phyloP scores from a whole-genome alignment of 164 flowering plant species.

The Kalanchoe fedtschenkoi region DNA sequence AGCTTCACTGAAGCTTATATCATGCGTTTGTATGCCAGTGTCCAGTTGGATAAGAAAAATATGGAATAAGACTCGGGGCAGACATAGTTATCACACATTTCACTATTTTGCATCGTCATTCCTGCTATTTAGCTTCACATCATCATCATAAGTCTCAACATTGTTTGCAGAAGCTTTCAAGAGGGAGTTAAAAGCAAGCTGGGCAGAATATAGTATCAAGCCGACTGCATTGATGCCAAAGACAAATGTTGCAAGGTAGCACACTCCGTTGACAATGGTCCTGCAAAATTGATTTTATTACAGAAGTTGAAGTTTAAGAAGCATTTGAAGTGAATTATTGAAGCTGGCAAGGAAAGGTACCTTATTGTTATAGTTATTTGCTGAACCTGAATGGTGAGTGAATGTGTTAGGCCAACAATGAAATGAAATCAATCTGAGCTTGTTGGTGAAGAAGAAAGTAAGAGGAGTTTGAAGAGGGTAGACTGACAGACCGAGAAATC shows the following conservation, averaged over 20 bases:
- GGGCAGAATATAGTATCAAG: conserved; percentile 65
- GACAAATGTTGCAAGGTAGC: conserved; percentile 93
- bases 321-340: not conserved
- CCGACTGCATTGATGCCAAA: conserved; percentile 77
- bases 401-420: not conserved
- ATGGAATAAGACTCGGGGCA: not conserved
- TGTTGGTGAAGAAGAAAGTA: no score
- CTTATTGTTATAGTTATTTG: conserved; percentile 90
- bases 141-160: conserved; percentile 13
- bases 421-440: no score
- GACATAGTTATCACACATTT: not conserved
- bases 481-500: conserved; percentile 57
- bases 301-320: not conserved
- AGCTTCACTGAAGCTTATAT: no score
- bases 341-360: conserved; percentile 18
- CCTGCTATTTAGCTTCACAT: conserved; percentile 15
- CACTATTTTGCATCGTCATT: conserved; percentile 20
- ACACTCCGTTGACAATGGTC: conserved; percentile 80
- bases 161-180: conserved; percentile 28
- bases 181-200: conserved; percentile 69
- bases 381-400: conserved; percentile 51
- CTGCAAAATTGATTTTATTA: conserved; percentile 37
- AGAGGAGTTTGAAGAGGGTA: not conserved
- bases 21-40: no score
- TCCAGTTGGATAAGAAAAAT: no score